These are phyloP conservation scores for Discostella stelligeroides DNA, from an alignment of 108 stramenopile species.

Conservation along the genomic window DNA sequence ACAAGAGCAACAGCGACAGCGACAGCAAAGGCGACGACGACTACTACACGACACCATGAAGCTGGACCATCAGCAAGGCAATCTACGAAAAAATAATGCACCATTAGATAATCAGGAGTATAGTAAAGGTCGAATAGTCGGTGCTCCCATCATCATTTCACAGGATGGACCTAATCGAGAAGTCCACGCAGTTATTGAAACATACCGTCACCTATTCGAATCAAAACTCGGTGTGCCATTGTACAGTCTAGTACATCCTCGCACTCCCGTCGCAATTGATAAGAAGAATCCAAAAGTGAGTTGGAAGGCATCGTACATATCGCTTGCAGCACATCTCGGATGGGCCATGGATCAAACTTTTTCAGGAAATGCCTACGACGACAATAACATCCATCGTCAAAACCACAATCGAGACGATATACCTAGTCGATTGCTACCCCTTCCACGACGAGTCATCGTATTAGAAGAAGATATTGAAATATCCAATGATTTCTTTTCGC, in stretches of 20 bases:
- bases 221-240: conserved; percentile 58
- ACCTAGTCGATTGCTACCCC: conserved; percentile 17
- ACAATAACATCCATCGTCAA: background rate
- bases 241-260: conserved; percentile 55
- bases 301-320: conserved; percentile 59
- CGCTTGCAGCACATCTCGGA: conserved; percentile 79
- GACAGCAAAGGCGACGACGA: too few relatives aligned
- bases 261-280: conserved; percentile 16
- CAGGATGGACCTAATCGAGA: conserved; percentile 72
- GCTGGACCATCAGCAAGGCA: too few relatives aligned
- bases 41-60: too few relatives aligned
- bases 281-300: conserved; percentile 7
- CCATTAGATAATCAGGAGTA: conserved; percentile 3
- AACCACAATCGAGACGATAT: conserved; percentile 25
- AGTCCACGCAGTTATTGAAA: conserved; percentile 56
- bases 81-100: conserved; percentile 7
- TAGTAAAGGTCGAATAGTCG: conserved; percentile 43
- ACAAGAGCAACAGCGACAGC: background rate
- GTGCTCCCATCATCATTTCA: conserved; percentile 76
- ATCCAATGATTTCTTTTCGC: conserved; percentile 90
- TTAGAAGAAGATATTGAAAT: conserved; percentile 92
- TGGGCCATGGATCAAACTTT: conserved; percentile 84
- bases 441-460: conserved; percentile 74
- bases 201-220: conserved; percentile 53
- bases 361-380: conserved; percentile 31